phyloP scores from a whole-genome alignment of 2,329 filamentous ascomycete genomes.

The Ascochyta lentis region DNA sequence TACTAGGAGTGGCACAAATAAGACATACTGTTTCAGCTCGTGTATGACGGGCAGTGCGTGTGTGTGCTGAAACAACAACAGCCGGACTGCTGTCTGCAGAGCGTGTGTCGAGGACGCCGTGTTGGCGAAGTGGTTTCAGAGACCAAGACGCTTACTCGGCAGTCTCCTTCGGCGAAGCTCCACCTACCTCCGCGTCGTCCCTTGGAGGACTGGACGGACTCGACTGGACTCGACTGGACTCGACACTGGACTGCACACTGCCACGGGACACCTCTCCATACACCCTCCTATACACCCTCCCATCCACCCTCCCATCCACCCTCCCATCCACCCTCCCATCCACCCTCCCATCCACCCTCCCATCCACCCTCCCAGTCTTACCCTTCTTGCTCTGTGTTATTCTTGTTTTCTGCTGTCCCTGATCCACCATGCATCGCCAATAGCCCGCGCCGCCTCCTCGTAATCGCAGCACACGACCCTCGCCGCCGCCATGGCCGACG shows the following conservation, averaged over 20 bases:
- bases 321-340: no score
- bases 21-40: not conserved
- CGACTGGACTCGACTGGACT: not conserved
- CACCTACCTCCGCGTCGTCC: slow-evolving; percentile 4
- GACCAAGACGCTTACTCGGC: slow-evolving; percentile 15
- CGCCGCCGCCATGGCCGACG: slow-evolving; percentile 44
- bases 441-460: not conserved
- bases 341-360: not conserved
- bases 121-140: slow-evolving; percentile 20
- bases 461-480: slow-evolving; percentile 21
- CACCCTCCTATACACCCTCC: no score
- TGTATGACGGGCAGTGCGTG: not conserved
- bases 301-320: no score
- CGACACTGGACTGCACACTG: no score
- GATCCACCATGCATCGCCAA: slow-evolving; percentile 8
- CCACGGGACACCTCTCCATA: no score
- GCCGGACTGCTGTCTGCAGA: not conserved
- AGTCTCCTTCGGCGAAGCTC: slow-evolving; percentile 8
- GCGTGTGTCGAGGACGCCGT: not conserved
- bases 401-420: not conserved
- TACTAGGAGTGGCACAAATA: not conserved
- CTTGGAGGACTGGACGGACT: slow-evolving; percentile 5
- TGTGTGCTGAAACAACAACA: not conserved
- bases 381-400: slow-evolving; percentile 14
- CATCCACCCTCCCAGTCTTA: no score